phyloP scores from a whole-genome alignment of 768 basidiomycete genomes.

The Phylloporus sp. region DNA sequence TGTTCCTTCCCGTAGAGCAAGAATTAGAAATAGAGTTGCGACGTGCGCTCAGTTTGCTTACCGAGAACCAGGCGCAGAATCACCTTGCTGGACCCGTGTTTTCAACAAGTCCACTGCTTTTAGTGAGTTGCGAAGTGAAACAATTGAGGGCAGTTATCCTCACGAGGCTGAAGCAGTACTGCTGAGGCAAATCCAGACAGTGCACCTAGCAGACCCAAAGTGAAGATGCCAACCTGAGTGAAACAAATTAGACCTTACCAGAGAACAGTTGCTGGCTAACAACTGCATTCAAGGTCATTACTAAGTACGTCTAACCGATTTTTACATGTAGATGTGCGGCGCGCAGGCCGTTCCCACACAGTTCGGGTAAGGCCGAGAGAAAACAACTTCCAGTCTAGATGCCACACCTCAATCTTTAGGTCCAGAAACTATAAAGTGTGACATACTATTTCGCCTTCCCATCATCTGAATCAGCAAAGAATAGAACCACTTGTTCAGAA shows the following conservation, averaged over 20 bases:
- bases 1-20: slow-evolving; percentile 25
- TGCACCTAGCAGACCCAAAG: slow-evolving; percentile 45
- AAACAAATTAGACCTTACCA: slow-evolving; percentile 9
- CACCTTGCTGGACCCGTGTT: slow-evolving; percentile 85
- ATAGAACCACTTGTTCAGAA: slow-evolving; percentile 71
- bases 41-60: slow-evolving; percentile 20
- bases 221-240: not conserved
- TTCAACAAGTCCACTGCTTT: slow-evolving; percentile 79
- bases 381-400: slow-evolving; percentile 81
- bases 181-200: slow-evolving; percentile 76
- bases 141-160: slow-evolving; percentile 17
- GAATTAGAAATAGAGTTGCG: not conserved
- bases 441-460: slow-evolving; percentile 81
- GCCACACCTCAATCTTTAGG: not conserved
- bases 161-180: slow-evolving; percentile 71
- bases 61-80: slow-evolving; percentile 40
- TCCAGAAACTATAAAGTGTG: not conserved
- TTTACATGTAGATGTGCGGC: too few species aligned
- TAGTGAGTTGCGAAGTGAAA: not conserved
- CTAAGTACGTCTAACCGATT: too few species aligned
- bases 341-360: too few species aligned
- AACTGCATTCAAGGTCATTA: slow-evolving; percentile 25
- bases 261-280: slow-evolving; percentile 29
- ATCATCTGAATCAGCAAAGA: slow-evolving; percentile 87
- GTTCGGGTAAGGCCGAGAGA: too few species aligned